These are phyloP conservation scores for Pseudocercospora macadamiae DNA, from an alignment of 2,329 filamentous ascomycete genomes.

Conservation along the genomic window DNA sequence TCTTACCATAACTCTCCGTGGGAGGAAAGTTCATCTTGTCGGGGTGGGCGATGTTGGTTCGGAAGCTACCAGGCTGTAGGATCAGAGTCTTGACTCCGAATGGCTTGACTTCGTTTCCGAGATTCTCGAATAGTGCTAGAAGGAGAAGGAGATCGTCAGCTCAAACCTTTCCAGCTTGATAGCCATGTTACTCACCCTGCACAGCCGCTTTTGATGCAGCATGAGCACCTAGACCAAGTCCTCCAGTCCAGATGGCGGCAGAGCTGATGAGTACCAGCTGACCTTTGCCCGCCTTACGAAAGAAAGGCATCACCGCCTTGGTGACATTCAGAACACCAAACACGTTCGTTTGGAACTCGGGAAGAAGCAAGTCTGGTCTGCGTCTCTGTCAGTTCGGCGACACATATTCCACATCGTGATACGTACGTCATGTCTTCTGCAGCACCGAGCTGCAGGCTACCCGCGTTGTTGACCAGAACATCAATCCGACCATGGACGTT, in stretches of 20 bases:
- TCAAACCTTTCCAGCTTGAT: too few relatives aligned
- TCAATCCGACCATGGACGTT: slow-evolving; percentile 42
- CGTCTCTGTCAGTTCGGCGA: background rate
- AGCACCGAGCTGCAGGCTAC: slow-evolving; percentile 30
- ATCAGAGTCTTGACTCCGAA: slow-evolving; percentile 8
- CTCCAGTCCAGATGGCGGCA: background rate
- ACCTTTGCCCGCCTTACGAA: slow-evolving; percentile 22
- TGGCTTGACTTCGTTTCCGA: background rate
- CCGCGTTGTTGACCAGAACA: slow-evolving; percentile 45
- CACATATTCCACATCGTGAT: background rate
- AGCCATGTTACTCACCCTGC: background rate
- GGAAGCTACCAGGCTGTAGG: slow-evolving; percentile 7
- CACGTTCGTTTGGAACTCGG: slow-evolving; percentile 24
- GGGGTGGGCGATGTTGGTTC: slow-evolving; percentile 1
- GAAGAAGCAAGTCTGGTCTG: background rate
- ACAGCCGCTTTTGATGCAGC: slow-evolving; percentile 3
- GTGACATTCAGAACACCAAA: slow-evolving; percentile 25
- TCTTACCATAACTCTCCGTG: background rate
- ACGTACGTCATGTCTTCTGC: slow-evolving; percentile 21
- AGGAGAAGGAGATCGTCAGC: background rate
- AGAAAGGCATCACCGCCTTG: slow-evolving; percentile 24
- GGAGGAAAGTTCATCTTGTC: slow-evolving; percentile 1
- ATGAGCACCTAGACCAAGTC: background rate
- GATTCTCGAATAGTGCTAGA: background rate
- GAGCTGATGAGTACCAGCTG: slow-evolving; percentile 4